Conservation (phyloP, 192 early-diverging fungal species). For the Backusella psychrophila region DNA sequence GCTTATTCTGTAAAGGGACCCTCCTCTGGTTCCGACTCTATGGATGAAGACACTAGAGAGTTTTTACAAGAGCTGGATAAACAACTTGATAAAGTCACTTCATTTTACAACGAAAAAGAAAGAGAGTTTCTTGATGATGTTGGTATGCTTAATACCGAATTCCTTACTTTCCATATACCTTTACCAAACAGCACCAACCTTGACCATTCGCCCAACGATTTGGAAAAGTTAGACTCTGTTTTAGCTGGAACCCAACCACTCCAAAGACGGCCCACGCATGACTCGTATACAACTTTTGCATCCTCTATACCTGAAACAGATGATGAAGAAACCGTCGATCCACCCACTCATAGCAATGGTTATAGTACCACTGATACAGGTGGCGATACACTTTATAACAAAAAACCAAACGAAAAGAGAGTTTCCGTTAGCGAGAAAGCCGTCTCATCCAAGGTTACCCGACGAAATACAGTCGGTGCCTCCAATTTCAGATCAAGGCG, state of each 20-base stretch:
- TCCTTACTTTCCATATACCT: slow-evolving; percentile 18
- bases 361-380: background rate
- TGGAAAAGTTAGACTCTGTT: slow-evolving; percentile 11
- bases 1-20: background rate
- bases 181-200: slow-evolving; percentile 14
- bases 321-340: background rate
- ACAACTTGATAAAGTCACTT: slow-evolving; percentile 63
- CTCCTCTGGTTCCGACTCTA: background rate
- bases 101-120: slow-evolving; percentile 65
- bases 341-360: background rate
- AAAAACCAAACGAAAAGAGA: background rate
- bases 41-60: background rate
- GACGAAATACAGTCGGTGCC: background rate
- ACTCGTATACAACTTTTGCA: background rate
- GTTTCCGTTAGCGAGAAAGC: background rate
- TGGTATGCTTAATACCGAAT: slow-evolving; percentile 29
- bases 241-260: background rate
- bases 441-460: no score
- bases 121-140: slow-evolving; percentile 34
- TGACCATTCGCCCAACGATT: background rate
- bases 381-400: background rate
- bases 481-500: background rate
- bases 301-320: slow-evolving; percentile 2
- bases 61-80: slow-evolving; percentile 63
- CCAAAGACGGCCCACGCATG: background rate